Conservation (phyloP, 306 rosid species). For the Fagus crenata region DNA sequence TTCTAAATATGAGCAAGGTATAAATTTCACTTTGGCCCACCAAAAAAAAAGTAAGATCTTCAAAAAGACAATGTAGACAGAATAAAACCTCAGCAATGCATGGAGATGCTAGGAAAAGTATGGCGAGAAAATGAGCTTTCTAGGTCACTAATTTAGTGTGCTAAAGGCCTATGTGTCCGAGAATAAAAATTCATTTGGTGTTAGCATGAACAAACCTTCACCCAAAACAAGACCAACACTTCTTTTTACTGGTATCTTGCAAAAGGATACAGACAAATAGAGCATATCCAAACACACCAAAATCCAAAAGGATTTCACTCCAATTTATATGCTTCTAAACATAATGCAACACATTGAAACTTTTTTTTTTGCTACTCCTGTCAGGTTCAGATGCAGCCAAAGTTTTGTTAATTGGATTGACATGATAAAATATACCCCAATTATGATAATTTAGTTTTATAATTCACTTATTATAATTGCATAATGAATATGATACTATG, state of each 20-base stretch:
- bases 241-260: not conserved
- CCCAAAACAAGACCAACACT: not conserved
- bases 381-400: too few relatives aligned
- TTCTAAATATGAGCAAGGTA: not conserved
- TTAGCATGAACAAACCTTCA: not conserved
- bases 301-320: not conserved
- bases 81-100: not conserved
- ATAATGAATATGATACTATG: too few relatives aligned
- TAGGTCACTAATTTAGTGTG: not conserved
- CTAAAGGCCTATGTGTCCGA: not conserved
- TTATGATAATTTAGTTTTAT: not conserved
- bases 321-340: not conserved
- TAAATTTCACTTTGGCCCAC: not conserved
- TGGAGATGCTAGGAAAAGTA: not conserved
- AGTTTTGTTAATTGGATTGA: too few relatives aligned
- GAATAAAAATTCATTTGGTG: not conserved
- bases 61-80: not conserved
- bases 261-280: not conserved
- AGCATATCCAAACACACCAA: not conserved
- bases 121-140: not conserved
- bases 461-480: too few relatives aligned
- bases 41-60: not conserved
- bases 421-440: not conserved
- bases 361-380: too few relatives aligned
- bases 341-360: not conserved